Percentiles rank a stretch among this genome's conserved stretches.
Conservation (phyloP, 208 protist genomes). For the Trypanosoma brucei region DNA sequence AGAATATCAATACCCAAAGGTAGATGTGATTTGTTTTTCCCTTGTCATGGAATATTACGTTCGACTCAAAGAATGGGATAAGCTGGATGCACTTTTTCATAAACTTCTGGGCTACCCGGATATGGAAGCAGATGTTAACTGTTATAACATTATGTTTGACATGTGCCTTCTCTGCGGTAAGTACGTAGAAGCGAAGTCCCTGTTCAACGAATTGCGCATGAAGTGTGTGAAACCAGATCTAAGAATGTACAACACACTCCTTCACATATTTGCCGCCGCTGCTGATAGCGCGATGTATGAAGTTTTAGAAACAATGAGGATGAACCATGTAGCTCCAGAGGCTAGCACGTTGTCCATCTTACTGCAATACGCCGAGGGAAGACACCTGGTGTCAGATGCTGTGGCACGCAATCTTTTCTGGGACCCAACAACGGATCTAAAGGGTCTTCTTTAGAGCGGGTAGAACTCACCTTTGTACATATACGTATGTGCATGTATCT, state of each 20-base stretch:
- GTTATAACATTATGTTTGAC: constrained; percentile 68
- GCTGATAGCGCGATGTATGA: constrained; percentile 54
- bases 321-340: constrained; percentile 39
- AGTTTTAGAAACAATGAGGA: constrained; percentile 81
- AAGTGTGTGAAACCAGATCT: constrained; percentile 49
- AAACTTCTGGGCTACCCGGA: constrained; percentile 44
- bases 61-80: constrained; percentile 26
- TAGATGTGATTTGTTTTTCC: constrained; percentile 53
- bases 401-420: constrained; percentile 45
- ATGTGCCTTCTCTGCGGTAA: constrained; percentile 35
- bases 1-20: constrained; percentile 12
- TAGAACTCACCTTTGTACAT: constrained; percentile 1
- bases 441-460: neutral
- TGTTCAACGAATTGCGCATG: constrained; percentile 81
- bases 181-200: constrained; percentile 23
- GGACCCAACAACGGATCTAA: constrained; percentile 21
- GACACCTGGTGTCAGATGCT: constrained; percentile 33
- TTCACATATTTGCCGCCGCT: constrained; percentile 46
- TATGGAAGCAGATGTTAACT: constrained; percentile 48
- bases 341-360: constrained; percentile 76
- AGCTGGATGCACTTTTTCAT: constrained; percentile 55
- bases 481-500: no score
- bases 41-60: constrained; percentile 66
- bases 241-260: constrained; percentile 75
- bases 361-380: constrained; percentile 44